phyloP scores from a whole-genome alignment of 345 rosid species.

The Trapa incisa region DNA sequence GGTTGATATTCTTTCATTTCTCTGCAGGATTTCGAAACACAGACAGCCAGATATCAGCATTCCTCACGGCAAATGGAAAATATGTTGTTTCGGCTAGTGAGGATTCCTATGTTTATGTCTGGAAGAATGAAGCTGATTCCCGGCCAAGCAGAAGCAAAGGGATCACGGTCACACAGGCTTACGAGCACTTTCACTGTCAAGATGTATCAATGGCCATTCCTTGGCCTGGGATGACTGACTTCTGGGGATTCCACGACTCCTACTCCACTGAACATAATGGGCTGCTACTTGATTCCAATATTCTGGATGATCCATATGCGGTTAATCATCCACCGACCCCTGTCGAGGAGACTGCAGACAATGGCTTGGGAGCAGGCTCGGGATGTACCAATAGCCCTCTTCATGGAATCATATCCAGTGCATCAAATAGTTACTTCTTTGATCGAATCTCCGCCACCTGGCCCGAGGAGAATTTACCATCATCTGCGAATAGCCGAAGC shows the following conservation, averaged over 20 bases:
- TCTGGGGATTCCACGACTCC: slow-evolving; percentile 34
- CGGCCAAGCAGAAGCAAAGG: slow-evolving; percentile 61
- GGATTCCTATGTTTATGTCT: slow-evolving; percentile 80
- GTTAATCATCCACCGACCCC: slow-evolving; percentile 85
- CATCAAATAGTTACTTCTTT: slow-evolving; percentile 71
- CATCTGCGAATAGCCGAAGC: slow-evolving; percentile 36
- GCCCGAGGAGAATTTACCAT: slow-evolving; percentile 70
- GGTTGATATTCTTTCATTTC: slow-evolving; percentile 6
- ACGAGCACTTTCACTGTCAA: slow-evolving; percentile 83
- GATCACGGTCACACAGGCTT: slow-evolving; percentile 48
- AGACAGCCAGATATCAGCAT: slow-evolving; percentile 81
- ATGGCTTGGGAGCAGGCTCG: slow-evolving; percentile 25
- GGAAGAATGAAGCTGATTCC: slow-evolving; percentile 81
- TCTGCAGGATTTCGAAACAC: slow-evolving; percentile 80
- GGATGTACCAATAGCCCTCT: slow-evolving; percentile 40
- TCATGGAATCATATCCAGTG: slow-evolving; percentile 68
- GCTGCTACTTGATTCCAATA: slow-evolving; percentile 16
- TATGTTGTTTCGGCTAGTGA: slow-evolving; percentile 86
- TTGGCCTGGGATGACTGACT: slow-evolving; percentile 70
- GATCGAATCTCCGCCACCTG: slow-evolving; percentile 86
- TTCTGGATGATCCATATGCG: slow-evolving; percentile 41
- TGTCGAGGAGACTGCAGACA: slow-evolving; percentile 35
- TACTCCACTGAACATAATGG: slow-evolving; percentile 31
- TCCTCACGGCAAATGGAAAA: slow-evolving; percentile 64
- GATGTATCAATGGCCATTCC: slow-evolving; percentile 79